Evolutionary conservation across 140 eudicot genomes (phyloP).

Genomic region (Stevia rebaudiana): DNA sequence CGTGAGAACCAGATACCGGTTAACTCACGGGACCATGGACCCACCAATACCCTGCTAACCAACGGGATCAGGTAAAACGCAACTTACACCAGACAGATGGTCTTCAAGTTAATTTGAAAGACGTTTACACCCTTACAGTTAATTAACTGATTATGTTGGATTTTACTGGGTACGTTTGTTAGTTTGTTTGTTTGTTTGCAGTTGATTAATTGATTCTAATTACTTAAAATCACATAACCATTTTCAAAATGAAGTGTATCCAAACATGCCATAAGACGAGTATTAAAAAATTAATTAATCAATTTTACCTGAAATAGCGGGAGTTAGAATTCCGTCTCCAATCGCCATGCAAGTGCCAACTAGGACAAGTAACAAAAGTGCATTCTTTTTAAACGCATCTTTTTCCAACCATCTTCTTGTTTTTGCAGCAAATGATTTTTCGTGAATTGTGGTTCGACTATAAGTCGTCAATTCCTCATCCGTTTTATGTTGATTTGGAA

Average conservation of each 20-base stretch:
- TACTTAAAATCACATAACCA: neutral
- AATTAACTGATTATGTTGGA: no score
- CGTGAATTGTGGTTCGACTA: conserved; percentile 76
- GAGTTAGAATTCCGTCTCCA: conserved; percentile 95
- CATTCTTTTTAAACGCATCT: conserved; percentile 46
- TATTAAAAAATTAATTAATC: neutral
- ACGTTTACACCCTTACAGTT: no score
- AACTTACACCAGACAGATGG: no score
- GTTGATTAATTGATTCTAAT: neutral
- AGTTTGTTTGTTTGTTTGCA: neutral
- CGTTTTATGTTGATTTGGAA: conserved; percentile 87
- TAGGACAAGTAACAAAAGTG: conserved; percentile 78
- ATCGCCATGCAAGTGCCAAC: conserved; percentile 90
- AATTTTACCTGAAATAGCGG: conserved; percentile 86
- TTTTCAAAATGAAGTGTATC: neutral
- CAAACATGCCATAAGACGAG: neutral
- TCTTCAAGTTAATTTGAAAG: no score
- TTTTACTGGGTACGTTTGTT: no score
- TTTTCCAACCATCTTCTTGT: conserved; percentile 87
- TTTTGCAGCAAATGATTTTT: conserved; percentile 86
- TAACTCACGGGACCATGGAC: neutral
- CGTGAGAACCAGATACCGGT: neutral
- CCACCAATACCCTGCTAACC: neutral
- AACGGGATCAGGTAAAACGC: no score
- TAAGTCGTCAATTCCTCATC: conserved; percentile 97